Evolutionary conservation across 1,284 basidiomycete species (phyloP).

Genomic region (Sanghuangporus weigelae): DNA sequence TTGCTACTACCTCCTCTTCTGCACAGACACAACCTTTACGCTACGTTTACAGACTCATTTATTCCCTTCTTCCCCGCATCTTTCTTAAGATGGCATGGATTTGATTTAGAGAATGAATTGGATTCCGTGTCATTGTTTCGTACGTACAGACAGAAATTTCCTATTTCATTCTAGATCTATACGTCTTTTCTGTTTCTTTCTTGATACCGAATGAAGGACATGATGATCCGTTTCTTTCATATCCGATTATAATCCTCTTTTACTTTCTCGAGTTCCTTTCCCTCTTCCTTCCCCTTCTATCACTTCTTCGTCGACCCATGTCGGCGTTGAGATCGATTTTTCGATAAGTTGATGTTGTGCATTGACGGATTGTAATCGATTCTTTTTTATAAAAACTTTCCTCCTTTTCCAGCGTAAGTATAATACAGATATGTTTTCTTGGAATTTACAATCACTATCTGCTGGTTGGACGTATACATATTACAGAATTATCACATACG

Average conservation of each 20-base stretch:
- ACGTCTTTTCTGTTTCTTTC: not conserved
- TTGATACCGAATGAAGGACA: conserved; percentile 1
- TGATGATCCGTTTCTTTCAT: not conserved
- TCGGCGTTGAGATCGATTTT: not conserved
- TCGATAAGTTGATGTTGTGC: not conserved
- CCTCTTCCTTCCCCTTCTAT: not conserved
- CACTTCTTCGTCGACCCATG: not conserved
- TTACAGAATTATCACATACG: no score
- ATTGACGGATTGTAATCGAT: not conserved
- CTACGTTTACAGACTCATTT: no score
- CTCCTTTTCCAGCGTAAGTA: not conserved
- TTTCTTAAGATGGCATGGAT: not conserved
- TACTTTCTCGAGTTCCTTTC: not conserved
- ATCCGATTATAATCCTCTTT: not conserved
- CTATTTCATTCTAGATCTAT: not conserved
- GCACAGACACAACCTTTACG: no score
- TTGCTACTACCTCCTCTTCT: no score
- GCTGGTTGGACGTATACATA: not conserved
- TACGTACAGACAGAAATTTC: no score
- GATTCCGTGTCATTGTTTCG: no score
- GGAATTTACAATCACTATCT: not conserved
- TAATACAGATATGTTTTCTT: not conserved
- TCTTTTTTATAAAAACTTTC: not conserved
- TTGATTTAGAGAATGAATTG: not conserved
- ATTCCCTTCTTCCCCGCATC: no score